Conservation (phyloP, 257 asterid genomes). For the Solanum etuberosum region DNA sequence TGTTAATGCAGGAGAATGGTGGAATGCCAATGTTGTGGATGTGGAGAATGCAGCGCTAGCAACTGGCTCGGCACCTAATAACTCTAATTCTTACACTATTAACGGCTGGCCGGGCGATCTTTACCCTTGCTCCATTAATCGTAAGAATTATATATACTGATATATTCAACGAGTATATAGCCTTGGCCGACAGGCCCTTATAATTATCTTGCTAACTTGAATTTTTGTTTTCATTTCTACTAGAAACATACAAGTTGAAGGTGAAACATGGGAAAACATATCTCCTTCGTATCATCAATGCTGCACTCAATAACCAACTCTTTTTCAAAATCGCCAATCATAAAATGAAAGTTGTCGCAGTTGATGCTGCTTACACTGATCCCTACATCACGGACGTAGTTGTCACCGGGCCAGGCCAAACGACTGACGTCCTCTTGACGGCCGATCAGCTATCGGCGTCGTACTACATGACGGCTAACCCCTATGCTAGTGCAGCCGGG, state of each 20-base stretch:
- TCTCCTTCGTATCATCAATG: slow-evolving; percentile 5
- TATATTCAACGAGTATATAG: slow-evolving; percentile 11
- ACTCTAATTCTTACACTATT: slow-evolving; percentile 3
- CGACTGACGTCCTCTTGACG: neutral
- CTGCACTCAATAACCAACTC: slow-evolving; percentile 8
- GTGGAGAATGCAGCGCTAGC: neutral
- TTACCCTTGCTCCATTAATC: neutral
- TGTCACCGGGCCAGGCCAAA: slow-evolving; percentile 3
- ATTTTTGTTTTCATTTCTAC: neutral
- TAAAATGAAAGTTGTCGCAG: slow-evolving; percentile 1
- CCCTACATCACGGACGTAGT: slow-evolving; percentile 1
- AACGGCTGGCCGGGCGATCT: slow-evolving; percentile 4
- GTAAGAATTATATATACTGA: neutral
- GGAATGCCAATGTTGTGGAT: slow-evolving; percentile 6
- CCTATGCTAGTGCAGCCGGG: slow-evolving; percentile 6
- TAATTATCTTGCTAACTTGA: neutral
- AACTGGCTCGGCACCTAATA: neutral
- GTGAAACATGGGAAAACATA: neutral
- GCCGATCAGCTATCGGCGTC: neutral
- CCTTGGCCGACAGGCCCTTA: slow-evolving; percentile 6
- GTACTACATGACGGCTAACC: slow-evolving; percentile 4
- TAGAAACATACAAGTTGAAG: neutral
- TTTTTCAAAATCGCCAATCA: slow-evolving; percentile 6
- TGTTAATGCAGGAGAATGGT: slow-evolving; percentile 3
- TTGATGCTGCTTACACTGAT: slow-evolving; percentile 1